These are phyloP conservation scores for Microglena sp. DNA, from an alignment of 139 green algal genomes.

Conservation along the genomic window DNA sequence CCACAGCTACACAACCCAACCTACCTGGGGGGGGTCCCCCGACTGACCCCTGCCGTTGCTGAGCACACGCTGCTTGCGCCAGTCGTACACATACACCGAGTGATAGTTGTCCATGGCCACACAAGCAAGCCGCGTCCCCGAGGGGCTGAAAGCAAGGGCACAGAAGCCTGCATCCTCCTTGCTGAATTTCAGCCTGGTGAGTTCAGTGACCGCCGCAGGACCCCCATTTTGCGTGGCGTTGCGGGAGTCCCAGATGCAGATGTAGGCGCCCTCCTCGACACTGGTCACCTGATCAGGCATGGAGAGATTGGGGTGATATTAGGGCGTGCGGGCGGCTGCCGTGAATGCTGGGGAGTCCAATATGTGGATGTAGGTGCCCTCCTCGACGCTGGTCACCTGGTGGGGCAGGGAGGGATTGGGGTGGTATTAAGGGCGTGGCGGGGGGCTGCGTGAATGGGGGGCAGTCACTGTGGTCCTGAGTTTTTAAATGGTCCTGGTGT, in stretches of 20 bases:
- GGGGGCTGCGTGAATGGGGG: too few relatives aligned
- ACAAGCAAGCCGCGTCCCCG: constrained; percentile 34
- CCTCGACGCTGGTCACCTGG: constrained; percentile 37
- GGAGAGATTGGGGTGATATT: too few relatives aligned
- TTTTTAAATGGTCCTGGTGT: too few relatives aligned
- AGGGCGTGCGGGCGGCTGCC: too few relatives aligned
- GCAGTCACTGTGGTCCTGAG: too few relatives aligned
- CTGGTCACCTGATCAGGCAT: constrained; percentile 41
- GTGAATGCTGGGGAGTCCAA: constrained; percentile 61
- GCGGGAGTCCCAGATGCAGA: constrained; percentile 56
- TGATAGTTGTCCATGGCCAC: constrained; percentile 62
- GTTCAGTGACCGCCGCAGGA: constrained; percentile 12
- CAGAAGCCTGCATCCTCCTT: constrained; percentile 41
- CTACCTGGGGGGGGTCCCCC: constrained; percentile 53
- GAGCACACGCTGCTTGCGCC: constrained; percentile 34
- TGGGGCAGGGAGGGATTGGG: too few relatives aligned
- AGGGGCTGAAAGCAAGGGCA: constrained; percentile 44
- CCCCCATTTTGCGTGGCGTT: constrained; percentile 6
- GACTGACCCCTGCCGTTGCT: constrained; percentile 36
- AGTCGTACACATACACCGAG: constrained; percentile 62
- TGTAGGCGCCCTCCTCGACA: constrained; percentile 38
- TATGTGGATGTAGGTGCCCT: constrained; percentile 47
- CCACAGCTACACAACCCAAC: neutral
- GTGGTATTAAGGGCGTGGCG: too few relatives aligned
- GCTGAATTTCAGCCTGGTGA: constrained; percentile 30